Evolutionary conservation across 768 basidiomycete genomes (phyloP), one percentile per base, ranked within the genome.

Genomic region (Suillus lakei): DNA sequence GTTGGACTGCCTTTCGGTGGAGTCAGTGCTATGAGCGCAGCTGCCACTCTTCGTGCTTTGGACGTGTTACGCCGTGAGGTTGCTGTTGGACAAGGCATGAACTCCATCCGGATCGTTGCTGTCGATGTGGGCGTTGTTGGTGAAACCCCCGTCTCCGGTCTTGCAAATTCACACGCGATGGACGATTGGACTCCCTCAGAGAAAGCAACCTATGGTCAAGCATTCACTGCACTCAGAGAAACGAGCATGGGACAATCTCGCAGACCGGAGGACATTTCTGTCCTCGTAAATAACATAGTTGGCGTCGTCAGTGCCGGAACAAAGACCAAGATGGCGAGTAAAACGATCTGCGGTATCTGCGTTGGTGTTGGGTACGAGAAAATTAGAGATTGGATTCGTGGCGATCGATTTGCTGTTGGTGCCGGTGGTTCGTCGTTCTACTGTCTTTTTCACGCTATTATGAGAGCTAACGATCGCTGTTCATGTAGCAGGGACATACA

Each of bases 21-120:
- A 23, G 86, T 89, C 48, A 87, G 87, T 64, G 86, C 91, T 13
- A 94, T 95, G 91, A 88, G 86, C 67, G 88, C 90, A 36, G 89
- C 88, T 5, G 86, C 88, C 59, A 93, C 89, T 18, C 79, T 91
- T 26, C 88, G 90, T 51, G 93, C 83, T 0, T 81, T 86, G 15
- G 91, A 93, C 66, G 85, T 94, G 28, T 84, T 95, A 34, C 85
- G 92, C 21, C 81, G 92, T 26, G 93, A 95, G 78, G 86, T 90
- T 6, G 86, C 87, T 64, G 79, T 83, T 1, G 88, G 91, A 81
- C 85, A 82, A 72, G 87, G 88, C 69, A 86, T 92, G 91, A 62
- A 79, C 6, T 59, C 61, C 16, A 68, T 68, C 64, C 72, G 85
- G 68, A 83, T 94, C 21, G 86, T 92, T 67, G 82, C 87, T 12